These are phyloP conservation scores for Tilletiaria anomala DNA, from an alignment of 1,284 basidiomycete genomes.

Conservation along the genomic window DNA sequence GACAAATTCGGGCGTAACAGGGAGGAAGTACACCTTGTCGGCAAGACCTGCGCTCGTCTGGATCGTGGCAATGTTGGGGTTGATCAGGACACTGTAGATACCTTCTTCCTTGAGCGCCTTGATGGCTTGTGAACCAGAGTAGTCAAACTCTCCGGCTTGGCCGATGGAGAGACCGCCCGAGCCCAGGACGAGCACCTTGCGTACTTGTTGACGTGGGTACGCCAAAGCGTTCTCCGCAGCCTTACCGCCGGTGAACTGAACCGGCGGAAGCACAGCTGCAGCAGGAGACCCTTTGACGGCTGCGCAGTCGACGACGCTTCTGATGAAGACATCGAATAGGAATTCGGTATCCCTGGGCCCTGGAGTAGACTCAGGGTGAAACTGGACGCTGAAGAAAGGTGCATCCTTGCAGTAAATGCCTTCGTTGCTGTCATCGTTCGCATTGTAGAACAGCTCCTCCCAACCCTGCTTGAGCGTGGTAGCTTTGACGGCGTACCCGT, in stretches of 20 bases:
- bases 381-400: constrained; percentile 98
- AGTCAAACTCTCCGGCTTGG: constrained; percentile 98
- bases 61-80: constrained; percentile 97
- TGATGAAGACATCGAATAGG: constrained; percentile 93
- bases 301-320: constrained; percentile 65
- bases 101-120: constrained; percentile 98
- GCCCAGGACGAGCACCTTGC: constrained; percentile 89
- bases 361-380: constrained; percentile 97
- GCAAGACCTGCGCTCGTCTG: constrained; percentile 93
- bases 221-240: constrained; percentile 67
- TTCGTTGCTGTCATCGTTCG: constrained; percentile 94
- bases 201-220: constrained; percentile 60
- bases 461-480: constrained; percentile 65
- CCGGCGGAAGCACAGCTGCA: constrained; percentile 43
- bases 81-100: constrained; percentile 95
- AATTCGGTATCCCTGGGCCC: constrained; percentile 97
- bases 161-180: constrained; percentile 97
- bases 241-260: constrained; percentile 73
- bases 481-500: constrained; percentile 89
- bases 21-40: constrained; percentile 98
- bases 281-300: constrained; percentile 47
- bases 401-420: constrained; percentile 68
- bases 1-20: constrained; percentile 93
- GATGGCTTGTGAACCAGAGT: constrained; percentile 96
- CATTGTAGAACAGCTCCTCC: constrained; percentile 89